These are phyloP conservation scores for Toxicodendron radicans DNA, from an alignment of 345 rosid species.

Conservation along the genomic window DNA sequence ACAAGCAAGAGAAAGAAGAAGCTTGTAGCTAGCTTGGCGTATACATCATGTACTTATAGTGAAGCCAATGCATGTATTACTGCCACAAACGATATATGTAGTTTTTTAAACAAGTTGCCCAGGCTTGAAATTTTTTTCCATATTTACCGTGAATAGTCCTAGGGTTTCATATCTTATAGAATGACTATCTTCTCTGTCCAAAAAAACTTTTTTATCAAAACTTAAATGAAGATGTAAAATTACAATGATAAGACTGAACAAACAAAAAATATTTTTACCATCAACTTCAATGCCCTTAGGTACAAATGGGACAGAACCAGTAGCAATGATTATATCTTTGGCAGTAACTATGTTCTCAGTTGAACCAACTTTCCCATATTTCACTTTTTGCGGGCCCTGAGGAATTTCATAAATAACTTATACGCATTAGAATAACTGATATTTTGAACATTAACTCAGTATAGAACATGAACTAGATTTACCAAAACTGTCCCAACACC, in stretches of 20 bases:
- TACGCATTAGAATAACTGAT: slow-evolving; percentile 8
- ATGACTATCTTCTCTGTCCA: background rate
- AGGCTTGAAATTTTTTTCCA: background rate
- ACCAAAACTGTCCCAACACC: slow-evolving; percentile 86
- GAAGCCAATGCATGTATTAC: background rate
- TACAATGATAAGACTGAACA: slow-evolving; percentile 1
- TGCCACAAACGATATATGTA: background rate
- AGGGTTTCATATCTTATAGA: background rate
- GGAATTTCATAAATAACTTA: slow-evolving; percentile 17
- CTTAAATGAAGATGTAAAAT: slow-evolving; percentile 2
- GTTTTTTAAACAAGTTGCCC: background rate
- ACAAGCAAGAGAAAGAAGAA: slow-evolving; percentile 11
- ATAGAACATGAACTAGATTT: slow-evolving; percentile 31
- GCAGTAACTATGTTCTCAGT: slow-evolving; percentile 67
- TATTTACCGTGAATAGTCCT: background rate
- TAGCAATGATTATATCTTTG: slow-evolving; percentile 82
- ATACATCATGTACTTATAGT: background rate
- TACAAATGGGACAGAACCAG: slow-evolving; percentile 97
- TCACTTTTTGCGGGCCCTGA: slow-evolving; percentile 94
- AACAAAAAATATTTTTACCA: slow-evolving; percentile 46
- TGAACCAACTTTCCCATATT: slow-evolving; percentile 65
- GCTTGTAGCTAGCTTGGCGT: background rate
- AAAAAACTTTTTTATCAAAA: slow-evolving; percentile 7
- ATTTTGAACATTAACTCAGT: background rate
- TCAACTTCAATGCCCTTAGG: slow-evolving; percentile 99